These are phyloP conservation scores for Eremochloa ophiuroides DNA, from an alignment of 176 grass and related monocot species.

Conservation along the genomic window DNA sequence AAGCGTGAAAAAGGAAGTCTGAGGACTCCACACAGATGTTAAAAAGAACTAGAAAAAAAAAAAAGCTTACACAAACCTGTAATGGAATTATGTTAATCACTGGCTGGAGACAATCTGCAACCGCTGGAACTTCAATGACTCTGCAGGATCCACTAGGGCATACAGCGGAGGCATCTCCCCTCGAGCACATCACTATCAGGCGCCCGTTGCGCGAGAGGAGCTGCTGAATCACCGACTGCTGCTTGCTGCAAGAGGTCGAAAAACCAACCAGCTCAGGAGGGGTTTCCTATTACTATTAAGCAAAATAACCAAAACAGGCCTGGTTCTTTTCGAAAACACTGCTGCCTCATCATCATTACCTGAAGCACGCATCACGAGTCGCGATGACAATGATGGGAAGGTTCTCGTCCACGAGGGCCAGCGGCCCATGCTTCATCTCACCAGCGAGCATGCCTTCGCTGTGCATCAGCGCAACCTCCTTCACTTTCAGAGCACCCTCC, in stretches of 20 bases:
- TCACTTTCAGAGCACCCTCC: slow-evolving; percentile 92
- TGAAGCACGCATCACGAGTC: slow-evolving; percentile 72
- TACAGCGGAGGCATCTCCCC: slow-evolving; percentile 55
- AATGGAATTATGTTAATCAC: slow-evolving; percentile 90
- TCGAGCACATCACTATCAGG: slow-evolving; percentile 78
- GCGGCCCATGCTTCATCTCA: slow-evolving; percentile 94
- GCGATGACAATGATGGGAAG: slow-evolving; percentile 92
- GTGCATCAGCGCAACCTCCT: slow-evolving; percentile 90
- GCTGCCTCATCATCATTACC: slow-evolving; percentile 12
- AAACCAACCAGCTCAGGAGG: background rate
- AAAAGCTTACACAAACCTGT: slow-evolving; percentile 45
- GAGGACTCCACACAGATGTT: background rate
- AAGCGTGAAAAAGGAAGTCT: background rate
- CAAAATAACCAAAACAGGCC: background rate
- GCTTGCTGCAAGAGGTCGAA: slow-evolving; percentile 56
- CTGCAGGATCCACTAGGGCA: slow-evolving; percentile 54
- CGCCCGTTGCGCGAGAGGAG: slow-evolving; percentile 82
- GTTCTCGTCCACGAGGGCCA: slow-evolving; percentile 89
- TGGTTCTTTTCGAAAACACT: background rate
- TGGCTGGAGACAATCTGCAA: slow-evolving; percentile 77
- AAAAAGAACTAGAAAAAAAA: background rate
- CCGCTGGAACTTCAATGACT: slow-evolving; percentile 71
- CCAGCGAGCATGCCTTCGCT: slow-evolving; percentile 96
- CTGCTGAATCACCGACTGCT: slow-evolving; percentile 92
- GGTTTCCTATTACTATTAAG: background rate